Evolutionary conservation across 1,139 yeast species (phyloP).

Genomic region (Yamadazyma mexicana): DNA sequence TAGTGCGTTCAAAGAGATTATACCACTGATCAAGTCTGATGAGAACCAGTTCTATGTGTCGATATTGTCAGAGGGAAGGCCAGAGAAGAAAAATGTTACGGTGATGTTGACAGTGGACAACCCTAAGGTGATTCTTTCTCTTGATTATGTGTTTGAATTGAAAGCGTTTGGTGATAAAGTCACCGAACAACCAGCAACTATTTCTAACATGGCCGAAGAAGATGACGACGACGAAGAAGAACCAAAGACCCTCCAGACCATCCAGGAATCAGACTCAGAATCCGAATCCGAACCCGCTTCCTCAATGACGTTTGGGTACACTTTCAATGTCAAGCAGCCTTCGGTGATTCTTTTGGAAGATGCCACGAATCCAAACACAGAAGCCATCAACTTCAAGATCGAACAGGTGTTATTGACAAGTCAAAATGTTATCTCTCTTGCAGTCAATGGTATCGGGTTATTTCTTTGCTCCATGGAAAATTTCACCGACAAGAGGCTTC

Average conservation of each 20-base stretch:
- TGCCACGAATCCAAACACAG: constrained; percentile 66
- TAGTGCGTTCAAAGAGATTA: constrained; percentile 75
- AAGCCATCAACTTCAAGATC: constrained; percentile 87
- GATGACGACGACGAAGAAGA: constrained; percentile 2
- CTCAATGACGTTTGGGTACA: constrained; percentile 42
- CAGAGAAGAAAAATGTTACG: constrained; percentile 45
- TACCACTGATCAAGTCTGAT: constrained; percentile 66
- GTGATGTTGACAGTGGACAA: constrained; percentile 69
- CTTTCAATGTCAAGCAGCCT: constrained; percentile 74
- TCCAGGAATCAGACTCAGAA: too few species aligned
- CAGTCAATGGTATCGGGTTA: constrained; percentile 83
- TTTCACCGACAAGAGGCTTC: constrained; percentile 55
- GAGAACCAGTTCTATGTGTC: constrained; percentile 73
- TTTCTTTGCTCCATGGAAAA: constrained; percentile 77
- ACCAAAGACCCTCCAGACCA: background rate
- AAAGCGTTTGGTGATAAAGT: constrained; percentile 61
- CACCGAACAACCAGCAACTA: constrained; percentile 21
- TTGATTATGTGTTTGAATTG: constrained; percentile 81
- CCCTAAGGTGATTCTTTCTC: constrained; percentile 77
- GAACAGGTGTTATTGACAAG: constrained; percentile 76
- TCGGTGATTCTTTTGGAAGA: constrained; percentile 81
- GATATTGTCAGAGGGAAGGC: constrained; percentile 41
- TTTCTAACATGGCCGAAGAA: constrained; percentile 18
- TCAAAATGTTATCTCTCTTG: constrained; percentile 63
- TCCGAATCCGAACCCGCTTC: background rate